Percentiles rank a stretch among this genome's conserved stretches.
Conservation (phyloP, 331 rosid genomes). For the Pyracantha coccinea region DNA sequence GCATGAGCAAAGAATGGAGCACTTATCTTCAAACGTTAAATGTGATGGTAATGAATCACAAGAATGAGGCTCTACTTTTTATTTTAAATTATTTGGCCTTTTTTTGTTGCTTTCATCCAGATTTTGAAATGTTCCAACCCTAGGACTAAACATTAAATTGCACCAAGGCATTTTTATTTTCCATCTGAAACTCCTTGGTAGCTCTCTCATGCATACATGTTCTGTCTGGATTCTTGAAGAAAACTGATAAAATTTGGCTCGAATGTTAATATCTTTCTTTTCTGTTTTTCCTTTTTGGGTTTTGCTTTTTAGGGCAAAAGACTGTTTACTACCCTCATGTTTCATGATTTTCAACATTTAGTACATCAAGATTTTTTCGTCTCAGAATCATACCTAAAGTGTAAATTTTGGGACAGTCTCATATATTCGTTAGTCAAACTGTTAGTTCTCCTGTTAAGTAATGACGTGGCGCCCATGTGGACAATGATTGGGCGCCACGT, state of each 20-base stretch:
- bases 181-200: background rate
- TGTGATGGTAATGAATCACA: slow-evolving; percentile 51
- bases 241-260: background rate
- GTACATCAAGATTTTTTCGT: no score
- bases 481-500: no score
- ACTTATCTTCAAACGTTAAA: slow-evolving; percentile 49
- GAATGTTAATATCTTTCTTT: background rate
- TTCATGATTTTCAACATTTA: no score
- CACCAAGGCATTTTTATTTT: background rate
- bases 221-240: background rate
- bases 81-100: slow-evolving; percentile 6
- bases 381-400: no score
- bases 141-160: background rate
- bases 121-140: background rate
- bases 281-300: background rate
- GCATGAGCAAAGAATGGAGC: slow-evolving; percentile 42
- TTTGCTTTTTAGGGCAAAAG: no score
- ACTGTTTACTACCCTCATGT: no score
- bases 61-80: background rate
- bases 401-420: no score
- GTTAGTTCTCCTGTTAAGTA: no score
- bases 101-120: slow-evolving; percentile 8
- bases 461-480: no score
- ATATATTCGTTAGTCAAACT: no score
- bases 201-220: background rate